Base-by-base conservation (phyloP, 306 rosid genomes). In the Vachellia collinsii region DNA sequence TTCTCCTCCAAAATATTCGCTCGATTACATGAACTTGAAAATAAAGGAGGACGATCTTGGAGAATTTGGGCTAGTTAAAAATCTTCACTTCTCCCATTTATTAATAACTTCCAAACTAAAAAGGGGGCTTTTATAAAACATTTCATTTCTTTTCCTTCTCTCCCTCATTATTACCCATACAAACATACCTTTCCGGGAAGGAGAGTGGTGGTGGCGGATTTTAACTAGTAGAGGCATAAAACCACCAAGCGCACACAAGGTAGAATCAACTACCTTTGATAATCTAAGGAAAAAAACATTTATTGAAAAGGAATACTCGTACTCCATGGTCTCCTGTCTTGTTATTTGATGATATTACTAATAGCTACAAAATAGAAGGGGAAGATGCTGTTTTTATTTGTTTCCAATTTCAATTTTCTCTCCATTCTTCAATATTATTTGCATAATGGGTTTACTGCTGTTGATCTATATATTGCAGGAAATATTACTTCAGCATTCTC, bases 401-500 rank as follows among this genome's bases (percentile, higher is more conserved):
- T 67, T 17, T 66, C 51, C 23, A 61, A 72, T 38, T 48, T 25
- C 23, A 17, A 37, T 38, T 46, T 46, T 20, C 8, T 50, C 13
- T 22, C 42, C 42, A 22, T 48, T 75, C 41, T 44, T n/a, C 9
- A 70, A 63, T 65, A 42, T 22, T 42, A 48, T 16, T 69, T 69
- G 50, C 77, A 63, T 76, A 47, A 62, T 29, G 62, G 62, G 22
- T 25, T 67, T 59, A 29, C 47, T 69, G 82, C 4, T 77, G 56
- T 23, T 74, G 38, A 48, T 79, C 56, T 75, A 16, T 85, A 50
- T 77, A n/a, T 77, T 80, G 86, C 91, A 95, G 96, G 99, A 84
- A 92, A 77, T 95, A 95, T 84, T 95, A 91, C 91, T 95, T 84
- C 91, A 95, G 99, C 89, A 88, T 95, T 46, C 85, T 90, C 79